Conservation (phyloP, 1,284 basidiomycete species). For the Microbotryum saponariae region DNA sequence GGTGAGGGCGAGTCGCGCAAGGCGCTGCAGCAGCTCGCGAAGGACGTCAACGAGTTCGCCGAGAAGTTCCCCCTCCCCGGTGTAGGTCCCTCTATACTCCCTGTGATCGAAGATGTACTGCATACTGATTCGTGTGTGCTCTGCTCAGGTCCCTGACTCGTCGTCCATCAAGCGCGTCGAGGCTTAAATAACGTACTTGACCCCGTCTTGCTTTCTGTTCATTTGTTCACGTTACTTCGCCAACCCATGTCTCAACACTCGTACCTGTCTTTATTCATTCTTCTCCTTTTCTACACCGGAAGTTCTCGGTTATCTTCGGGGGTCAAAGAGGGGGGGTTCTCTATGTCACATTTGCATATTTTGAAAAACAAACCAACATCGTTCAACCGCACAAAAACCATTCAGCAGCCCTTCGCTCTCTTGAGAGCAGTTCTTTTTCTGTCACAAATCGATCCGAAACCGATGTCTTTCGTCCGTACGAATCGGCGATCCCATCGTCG, state of each 20-base stretch:
- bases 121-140: not conserved
- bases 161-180: slow-evolving; percentile 27
- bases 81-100: slow-evolving; percentile 45
- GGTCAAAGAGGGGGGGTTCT: not conserved
- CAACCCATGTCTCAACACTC: no score
- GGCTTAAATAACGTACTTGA: not conserved
- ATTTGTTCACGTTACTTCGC: no score
- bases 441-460: no score
- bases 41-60: slow-evolving; percentile 72
- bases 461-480: no score
- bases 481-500: no score
- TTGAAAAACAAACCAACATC: no score
- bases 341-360: no score
- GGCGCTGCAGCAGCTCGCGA: slow-evolving; percentile 59
- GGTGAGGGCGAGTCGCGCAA: slow-evolving; percentile 62
- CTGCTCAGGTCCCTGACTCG: slow-evolving; percentile 11
- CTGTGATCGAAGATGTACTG: not conserved
- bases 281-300: not conserved
- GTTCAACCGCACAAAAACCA: no score
- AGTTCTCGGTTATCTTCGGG: not conserved
- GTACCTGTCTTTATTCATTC: not conserved
- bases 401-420: no score
- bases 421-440: no score
- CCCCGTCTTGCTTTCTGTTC: not conserved
- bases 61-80: slow-evolving; percentile 87